These are phyloP conservation scores for Keithomyces neogunnii DNA, from an alignment of 2,329 filamentous ascomycete species.

Conservation along the genomic window DNA sequence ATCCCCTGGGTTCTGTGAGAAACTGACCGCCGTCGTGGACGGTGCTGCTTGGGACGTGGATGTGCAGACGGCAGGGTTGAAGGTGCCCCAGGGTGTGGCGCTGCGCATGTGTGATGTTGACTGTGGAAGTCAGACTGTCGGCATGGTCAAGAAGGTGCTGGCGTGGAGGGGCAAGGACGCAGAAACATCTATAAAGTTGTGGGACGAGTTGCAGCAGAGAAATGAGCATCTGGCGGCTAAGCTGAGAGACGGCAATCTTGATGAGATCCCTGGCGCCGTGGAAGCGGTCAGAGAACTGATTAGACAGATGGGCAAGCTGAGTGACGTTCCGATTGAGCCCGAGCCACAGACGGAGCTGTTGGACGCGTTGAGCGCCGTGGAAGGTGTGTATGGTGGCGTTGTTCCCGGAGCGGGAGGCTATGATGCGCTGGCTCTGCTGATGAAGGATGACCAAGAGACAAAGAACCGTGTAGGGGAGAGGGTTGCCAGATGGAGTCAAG, in stretches of 20 bases:
- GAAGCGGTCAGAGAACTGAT: conserved; percentile 52
- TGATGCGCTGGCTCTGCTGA: conserved; percentile 76
- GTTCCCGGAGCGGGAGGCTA: conserved; percentile 92
- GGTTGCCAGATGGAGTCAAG: conserved; percentile 54
- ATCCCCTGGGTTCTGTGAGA: conserved; percentile 54
- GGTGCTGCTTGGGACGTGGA: conserved; percentile 70
- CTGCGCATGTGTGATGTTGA: conserved; percentile 94
- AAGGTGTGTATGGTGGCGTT: conserved; percentile 82
- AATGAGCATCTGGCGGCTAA: conserved; percentile 65
- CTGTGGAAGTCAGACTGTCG: conserved; percentile 84
- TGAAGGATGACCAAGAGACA: conserved; percentile 63
- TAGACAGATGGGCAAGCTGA: conserved; percentile 64
- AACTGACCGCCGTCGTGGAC: conserved; percentile 59
- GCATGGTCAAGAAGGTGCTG: conserved; percentile 91
- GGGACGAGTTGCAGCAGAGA: conserved; percentile 62
- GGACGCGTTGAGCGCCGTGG: conserved; percentile 61
- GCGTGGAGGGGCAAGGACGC: conserved; percentile 64
- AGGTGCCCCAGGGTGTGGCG: conserved; percentile 63
- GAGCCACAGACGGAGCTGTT: conserved; percentile 74
- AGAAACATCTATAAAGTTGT: conserved; percentile 59
- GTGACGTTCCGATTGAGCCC: conserved; percentile 83
- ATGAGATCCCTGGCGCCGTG: conserved; percentile 38
- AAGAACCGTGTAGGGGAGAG: conserved; percentile 51
- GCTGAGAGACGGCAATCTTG: conserved; percentile 42
- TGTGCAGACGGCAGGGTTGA: conserved; percentile 59